A percentile compares a stretch with the other conserved stretches of the same genome.
Conservation (phyloP, 768 basidiomycete genomes). For the Tubosaeta brunneosetosa region DNA sequence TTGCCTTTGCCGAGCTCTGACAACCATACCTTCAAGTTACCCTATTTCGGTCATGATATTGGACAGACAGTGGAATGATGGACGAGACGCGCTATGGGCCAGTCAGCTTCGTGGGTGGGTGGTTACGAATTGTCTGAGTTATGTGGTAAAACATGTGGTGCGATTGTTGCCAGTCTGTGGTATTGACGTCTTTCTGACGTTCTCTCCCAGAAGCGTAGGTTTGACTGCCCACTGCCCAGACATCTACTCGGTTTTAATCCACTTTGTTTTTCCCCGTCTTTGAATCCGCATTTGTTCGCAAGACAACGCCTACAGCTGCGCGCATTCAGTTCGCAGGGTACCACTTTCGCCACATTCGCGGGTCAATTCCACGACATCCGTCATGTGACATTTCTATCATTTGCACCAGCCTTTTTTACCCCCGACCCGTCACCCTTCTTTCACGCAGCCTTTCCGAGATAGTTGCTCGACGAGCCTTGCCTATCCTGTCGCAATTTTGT, state of each 20-base stretch:
- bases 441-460: constrained; percentile 1
- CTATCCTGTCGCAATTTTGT: neutral
- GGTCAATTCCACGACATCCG: constrained; percentile 1
- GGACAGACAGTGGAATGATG: constrained; percentile 9
- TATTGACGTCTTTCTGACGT: constrained; percentile 12
- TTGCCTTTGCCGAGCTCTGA: constrained; percentile 15
- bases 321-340: neutral
- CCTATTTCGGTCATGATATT: constrained; percentile 14
- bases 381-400: constrained; percentile 3
- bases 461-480: neutral
- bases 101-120: constrained; percentile 3
- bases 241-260: neutral
- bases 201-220: neutral
- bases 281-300: neutral
- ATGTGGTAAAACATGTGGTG: constrained; percentile 15
- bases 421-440: constrained; percentile 1
- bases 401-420: neutral
- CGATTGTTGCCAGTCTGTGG: constrained; percentile 9
- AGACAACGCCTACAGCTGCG: neutral
- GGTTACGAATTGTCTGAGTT: constrained; percentile 8
- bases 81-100: constrained; percentile 3
- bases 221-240: neutral
- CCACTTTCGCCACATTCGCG: neutral
- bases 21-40: constrained; percentile 9
- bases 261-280: neutral